A percentile compares a stretch with the other conserved stretches of the same genome.
phyloP scores from a whole-genome alignment of 768 basidiomycete species.

The Gymnopilus junonius region DNA sequence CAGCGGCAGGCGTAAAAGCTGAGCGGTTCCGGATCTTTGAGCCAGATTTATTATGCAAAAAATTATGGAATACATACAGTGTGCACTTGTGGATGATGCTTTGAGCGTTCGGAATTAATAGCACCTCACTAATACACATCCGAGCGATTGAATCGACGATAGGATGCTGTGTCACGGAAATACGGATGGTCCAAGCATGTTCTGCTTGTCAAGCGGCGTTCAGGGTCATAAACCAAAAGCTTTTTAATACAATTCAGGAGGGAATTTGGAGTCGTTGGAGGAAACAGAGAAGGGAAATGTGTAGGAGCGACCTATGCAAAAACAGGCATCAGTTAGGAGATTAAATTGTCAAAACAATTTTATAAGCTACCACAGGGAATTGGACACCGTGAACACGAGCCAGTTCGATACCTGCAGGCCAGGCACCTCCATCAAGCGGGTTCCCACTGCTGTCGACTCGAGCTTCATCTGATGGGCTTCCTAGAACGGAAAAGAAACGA shows the following conservation, averaged over 20 bases:
- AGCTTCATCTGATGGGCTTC: constrained; percentile 81
- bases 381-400: constrained; percentile 77
- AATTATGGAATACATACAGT: too few species aligned
- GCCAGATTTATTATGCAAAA: too few species aligned
- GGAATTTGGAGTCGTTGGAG: constrained; percentile 67
- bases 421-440: constrained; percentile 79
- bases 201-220: constrained; percentile 73
- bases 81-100: too few species aligned
- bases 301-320: constrained; percentile 55
- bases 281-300: constrained; percentile 70
- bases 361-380: constrained; percentile 72
- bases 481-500: constrained; percentile 82
- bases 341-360: not conserved
- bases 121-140: not conserved
- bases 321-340: not conserved
- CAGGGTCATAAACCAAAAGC: constrained; percentile 87
- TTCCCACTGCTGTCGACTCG: constrained; percentile 68
- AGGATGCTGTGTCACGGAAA: constrained; percentile 65
- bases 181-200: constrained; percentile 86
- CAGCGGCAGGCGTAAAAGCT: too few species aligned
- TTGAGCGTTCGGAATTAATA: too few species aligned
- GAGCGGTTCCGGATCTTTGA: too few species aligned
- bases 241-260: constrained; percentile 86
- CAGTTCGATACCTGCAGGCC: constrained; percentile 83
- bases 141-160: not conserved